Percentiles rank a stretch among this genome's conserved stretches.
phyloP scores from a whole-genome alignment of 805 yeast species.

The Candida sphagnicola region DNA sequence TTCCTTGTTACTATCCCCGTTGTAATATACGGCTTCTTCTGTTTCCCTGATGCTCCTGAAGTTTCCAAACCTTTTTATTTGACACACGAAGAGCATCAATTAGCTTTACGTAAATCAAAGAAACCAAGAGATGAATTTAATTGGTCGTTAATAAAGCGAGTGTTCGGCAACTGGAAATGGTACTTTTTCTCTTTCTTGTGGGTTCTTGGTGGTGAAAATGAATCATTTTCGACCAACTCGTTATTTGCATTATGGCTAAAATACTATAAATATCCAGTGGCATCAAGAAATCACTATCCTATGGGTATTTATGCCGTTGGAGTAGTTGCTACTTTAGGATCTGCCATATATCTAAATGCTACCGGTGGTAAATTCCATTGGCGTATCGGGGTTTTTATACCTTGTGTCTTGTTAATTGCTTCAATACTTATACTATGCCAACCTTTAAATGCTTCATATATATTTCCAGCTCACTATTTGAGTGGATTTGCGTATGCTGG shows the following conservation, averaged over 20 bases:
- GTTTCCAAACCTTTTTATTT: constrained; percentile 26
- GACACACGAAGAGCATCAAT: constrained; percentile 19
- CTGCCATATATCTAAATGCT: constrained; percentile 26
- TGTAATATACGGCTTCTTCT: constrained; percentile 50
- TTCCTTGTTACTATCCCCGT: constrained; percentile 56
- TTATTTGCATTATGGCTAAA: constrained; percentile 31
- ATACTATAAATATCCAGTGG: constrained; percentile 23
- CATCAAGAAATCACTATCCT: constrained; percentile 31
- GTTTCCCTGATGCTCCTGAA: constrained; percentile 59
- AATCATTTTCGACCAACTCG: constrained; percentile 29
- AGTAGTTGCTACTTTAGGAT: constrained; percentile 22
- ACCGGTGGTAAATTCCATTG: constrained; percentile 42
- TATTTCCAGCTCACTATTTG: constrained; percentile 53
- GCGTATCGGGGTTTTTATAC: constrained; percentile 46
- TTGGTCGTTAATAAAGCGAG: constrained; percentile 39
- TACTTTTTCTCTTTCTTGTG: constrained; percentile 32
- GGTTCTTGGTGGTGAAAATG: constrained; percentile 36
- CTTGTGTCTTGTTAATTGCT: constrained; percentile 39
- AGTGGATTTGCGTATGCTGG: constrained; percentile 56
- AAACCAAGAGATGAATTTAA: constrained; percentile 26
- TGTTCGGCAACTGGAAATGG: constrained; percentile 34
- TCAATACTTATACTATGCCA: constrained; percentile 43
- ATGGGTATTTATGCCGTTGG: constrained; percentile 38
- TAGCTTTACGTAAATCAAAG: constrained; percentile 33
- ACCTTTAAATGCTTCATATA: constrained; percentile 33